Evolutionary conservation across 2,329 filamentous ascomycete species (phyloP), one percentile per base, ranked within the genome.

Genomic region (Aspergillus sp.): DNA sequence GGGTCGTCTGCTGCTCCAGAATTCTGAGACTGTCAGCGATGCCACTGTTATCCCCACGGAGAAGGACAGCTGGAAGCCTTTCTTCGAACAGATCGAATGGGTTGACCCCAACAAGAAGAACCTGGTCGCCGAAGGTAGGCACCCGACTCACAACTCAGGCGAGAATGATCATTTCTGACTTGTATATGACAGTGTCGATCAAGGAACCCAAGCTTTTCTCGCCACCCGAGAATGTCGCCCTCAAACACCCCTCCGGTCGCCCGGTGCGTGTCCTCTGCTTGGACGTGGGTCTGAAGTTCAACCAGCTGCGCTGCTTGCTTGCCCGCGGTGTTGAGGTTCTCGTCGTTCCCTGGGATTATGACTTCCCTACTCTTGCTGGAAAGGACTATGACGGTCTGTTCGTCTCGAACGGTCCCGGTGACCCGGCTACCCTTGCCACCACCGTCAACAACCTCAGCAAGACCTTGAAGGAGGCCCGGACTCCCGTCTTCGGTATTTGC

Each of bases 241-340:
- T 96, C 70, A 89, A 91, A 78, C 92, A 97, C 79, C 90, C 93
- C 43, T 96, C 92, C 59, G 95, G 94, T 63, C 90, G 93, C 69
- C 85, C 89, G 53, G 85, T 98, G 61, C 91, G 93, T 74, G 89
- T 99, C 63, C 83, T 98, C 54, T 97, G 92, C 75, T 86, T 99
- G 69, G 95, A 99, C 80, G 94, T 99, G 69, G 95, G 95, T 76
- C 89, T 98, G 83, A 99, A 99, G 81, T 97, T 91, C 81, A 99
- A 98, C 81, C 95, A 99, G 81, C 85, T 99, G 70, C 87, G 95
- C 68, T 99, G 95, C 81, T 88, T 99, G 71, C 84, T 99, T 61
- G 89, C 88, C 71, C 88, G 95, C 69, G 95, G 95, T 58, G 90
- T 98, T 58, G 95, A 99, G 76, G 93, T 98, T 53, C 81, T 97